These are phyloP conservation scores for Acanthamoeba triangularis DNA, from an alignment of 208 protist species.

Conservation along the genomic window DNA sequence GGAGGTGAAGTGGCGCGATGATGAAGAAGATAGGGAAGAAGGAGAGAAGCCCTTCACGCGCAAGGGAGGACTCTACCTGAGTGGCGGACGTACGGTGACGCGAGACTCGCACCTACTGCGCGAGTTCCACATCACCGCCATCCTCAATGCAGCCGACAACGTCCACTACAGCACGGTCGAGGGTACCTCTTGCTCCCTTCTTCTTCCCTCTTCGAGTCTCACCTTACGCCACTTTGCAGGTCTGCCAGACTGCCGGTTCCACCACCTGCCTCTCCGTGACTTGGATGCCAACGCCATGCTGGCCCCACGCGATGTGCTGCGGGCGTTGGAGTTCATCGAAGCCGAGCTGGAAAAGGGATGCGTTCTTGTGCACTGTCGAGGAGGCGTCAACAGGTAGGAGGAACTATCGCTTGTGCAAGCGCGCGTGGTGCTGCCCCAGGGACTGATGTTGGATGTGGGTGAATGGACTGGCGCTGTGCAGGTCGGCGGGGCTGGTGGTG, in stretches of 20 bases:
- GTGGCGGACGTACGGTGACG: slow-evolving; percentile 46
- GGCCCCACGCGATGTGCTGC: background rate
- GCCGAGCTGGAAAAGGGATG: slow-evolving; percentile 4
- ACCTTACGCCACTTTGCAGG: background rate
- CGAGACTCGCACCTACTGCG: slow-evolving; percentile 17
- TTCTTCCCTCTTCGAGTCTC: background rate
- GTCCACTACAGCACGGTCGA: background rate
- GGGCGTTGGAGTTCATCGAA: slow-evolving; percentile 47
- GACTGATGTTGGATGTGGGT: background rate
- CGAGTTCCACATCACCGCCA: slow-evolving; percentile 43
- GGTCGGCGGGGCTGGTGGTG: slow-evolving; percentile 21
- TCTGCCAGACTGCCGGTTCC: background rate
- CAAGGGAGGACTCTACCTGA: slow-evolving; percentile 24
- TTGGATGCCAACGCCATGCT: background rate
- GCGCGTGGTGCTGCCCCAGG: too few species aligned
- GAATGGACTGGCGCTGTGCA: background rate
- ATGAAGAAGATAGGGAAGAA: background rate
- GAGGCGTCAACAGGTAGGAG: background rate
- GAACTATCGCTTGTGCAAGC: too few species aligned
- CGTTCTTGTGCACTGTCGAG: slow-evolving; percentile 46
- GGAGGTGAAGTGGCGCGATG: background rate
- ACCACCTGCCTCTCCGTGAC: slow-evolving; percentile 22
- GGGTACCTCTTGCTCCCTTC: background rate
- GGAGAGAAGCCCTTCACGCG: background rate
- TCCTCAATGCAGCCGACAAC: slow-evolving; percentile 38